These are phyloP conservation scores for Amauroascus niger DNA, from an alignment of 2,329 filamentous ascomycete species.

Conservation along the genomic window DNA sequence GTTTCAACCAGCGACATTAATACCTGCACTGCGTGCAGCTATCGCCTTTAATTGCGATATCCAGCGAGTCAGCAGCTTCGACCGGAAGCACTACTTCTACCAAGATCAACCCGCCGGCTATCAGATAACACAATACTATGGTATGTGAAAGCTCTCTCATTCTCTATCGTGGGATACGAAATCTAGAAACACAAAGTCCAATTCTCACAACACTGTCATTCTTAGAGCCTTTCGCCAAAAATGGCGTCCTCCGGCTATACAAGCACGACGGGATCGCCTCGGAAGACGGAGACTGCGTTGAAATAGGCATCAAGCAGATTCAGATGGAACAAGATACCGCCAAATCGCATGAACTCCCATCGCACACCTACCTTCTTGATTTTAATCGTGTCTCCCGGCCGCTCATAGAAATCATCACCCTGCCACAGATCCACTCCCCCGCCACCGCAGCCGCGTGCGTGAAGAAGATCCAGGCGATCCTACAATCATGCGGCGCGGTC, in stretches of 20 bases:
- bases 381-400: constrained; percentile 89
- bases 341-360: constrained; percentile 74
- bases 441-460: constrained; percentile 81
- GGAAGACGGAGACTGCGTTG: constrained; percentile 60
- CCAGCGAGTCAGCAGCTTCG: constrained; percentile 69
- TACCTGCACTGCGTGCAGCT: constrained; percentile 85
- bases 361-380: constrained; percentile 68
- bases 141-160: constrained; percentile 24
- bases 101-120: constrained; percentile 96
- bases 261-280: constrained; percentile 69
- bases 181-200: not conserved
- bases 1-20: constrained; percentile 71
- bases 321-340: constrained; percentile 98
- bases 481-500: constrained; percentile 73
- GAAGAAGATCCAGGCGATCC: constrained; percentile 71
- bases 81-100: constrained; percentile 98
- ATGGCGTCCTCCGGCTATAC: constrained; percentile 62
- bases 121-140: constrained; percentile 95
- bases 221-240: constrained; percentile 52
- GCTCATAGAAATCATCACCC: constrained; percentile 88
- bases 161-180: not conserved
- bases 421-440: constrained; percentile 78
- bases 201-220: not conserved
- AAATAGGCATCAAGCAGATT: constrained; percentile 79
- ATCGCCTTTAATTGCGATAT: constrained; percentile 73